Evolutionary conservation across 2,329 filamentous ascomycete species (phyloP), one percentile per base, ranked within the genome.

Genomic region (Cladosporium cucumerinum): DNA sequence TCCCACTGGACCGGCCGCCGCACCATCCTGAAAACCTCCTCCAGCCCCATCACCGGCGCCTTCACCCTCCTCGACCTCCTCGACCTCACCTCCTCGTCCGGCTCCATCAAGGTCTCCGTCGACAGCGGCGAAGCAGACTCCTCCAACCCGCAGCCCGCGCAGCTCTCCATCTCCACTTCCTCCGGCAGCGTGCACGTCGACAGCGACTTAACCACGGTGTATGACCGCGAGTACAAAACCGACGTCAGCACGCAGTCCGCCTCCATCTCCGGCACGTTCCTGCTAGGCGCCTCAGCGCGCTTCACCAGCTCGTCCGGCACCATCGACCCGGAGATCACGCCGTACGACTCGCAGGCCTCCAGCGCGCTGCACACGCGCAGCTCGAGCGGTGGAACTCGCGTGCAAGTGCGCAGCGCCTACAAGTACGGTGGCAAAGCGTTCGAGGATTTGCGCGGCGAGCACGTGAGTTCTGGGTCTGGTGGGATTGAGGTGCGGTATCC

Each of bases 31-130:
- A 71, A 77, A 26, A 75, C 77, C 6, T 74, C 74, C 5, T 77
- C 78, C 0, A 79, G 79, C 8, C 76, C 76, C 21, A 77, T 82
- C 52, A 77, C 71, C 54, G 80, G 80, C 1, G 73, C 69, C 12
- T 81, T 78, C 68, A 72, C 77, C 5, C 73, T 82, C 2, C 70
- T 70, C 16, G 78, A 82, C 61, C 69, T 79, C 8, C 70, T 82
- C 10, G 74, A 71, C 21, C 72, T 82, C 36, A 74, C 70, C 2
- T 80, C 78, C 1, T 74, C 72, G 26, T 77, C 76, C n/a, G 80
- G 80, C 21, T 75, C 73, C 3, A 76, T 82, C 14, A 73, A 76
- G 60, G 72, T 80, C 51, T 70, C 76, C 36, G 72, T 82, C 32
- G 72, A 76, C 39, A 79, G 80, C 7, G 73, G 77, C 61, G 67